These are phyloP conservation scores for Cryphonectria japonica DNA, from an alignment of 2,329 filamentous ascomycete genomes.

Conservation along the genomic window DNA sequence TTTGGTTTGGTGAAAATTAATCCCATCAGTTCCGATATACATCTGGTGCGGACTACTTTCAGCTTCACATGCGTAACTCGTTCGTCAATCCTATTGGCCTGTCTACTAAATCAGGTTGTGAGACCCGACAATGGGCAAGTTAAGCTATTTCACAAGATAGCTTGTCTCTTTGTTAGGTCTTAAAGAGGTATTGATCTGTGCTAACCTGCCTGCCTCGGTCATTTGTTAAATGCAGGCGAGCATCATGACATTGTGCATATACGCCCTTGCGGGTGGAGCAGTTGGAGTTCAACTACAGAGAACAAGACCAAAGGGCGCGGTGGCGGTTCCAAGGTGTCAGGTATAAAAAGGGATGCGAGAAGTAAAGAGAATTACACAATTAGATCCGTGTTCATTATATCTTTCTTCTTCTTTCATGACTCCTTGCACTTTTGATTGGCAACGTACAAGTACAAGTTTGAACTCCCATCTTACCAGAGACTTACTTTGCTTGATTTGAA, in stretches of 20 bases:
- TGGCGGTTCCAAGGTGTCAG: neutral
- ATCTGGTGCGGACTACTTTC: neutral
- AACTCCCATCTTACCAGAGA: neutral
- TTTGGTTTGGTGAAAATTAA: constrained; percentile 18
- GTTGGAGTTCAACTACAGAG: constrained; percentile 3
- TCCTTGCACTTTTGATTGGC: neutral
- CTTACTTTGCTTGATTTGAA: too few species aligned
- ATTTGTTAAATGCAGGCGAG: neutral
- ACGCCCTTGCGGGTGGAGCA: constrained; percentile 12
- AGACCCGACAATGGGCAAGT: neutral
- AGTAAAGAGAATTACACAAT: neutral
- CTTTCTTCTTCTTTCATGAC: neutral
- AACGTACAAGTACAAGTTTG: neutral
- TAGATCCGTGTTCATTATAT: neutral
- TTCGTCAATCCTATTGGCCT: neutral
- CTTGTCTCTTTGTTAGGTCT: neutral
- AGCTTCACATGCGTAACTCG: neutral
- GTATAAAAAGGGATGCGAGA: neutral
- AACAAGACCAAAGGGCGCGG: constrained; percentile 3
- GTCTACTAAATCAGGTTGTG: neutral
- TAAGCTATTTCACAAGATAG: neutral
- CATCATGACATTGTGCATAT: neutral
- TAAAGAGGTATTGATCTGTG: neutral
- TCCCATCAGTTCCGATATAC: neutral
- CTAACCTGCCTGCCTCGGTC: neutral